These are phyloP conservation scores for Boletus eberwhitei DNA, from an alignment of 768 basidiomycete genomes.

Conservation along the genomic window DNA sequence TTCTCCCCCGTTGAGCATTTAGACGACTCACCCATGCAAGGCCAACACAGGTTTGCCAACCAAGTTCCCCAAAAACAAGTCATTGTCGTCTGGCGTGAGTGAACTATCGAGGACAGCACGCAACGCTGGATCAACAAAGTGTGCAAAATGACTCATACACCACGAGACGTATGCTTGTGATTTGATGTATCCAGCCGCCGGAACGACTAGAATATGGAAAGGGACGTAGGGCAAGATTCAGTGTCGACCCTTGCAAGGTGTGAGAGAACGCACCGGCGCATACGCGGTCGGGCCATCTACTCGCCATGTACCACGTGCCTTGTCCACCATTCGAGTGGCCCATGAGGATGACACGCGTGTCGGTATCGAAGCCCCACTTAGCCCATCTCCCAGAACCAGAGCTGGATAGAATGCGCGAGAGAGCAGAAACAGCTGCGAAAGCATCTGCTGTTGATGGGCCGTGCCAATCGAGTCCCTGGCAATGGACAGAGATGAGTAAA, in stretches of 20 bases:
- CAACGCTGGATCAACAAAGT: slow-evolving; percentile 74
- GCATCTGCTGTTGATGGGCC: slow-evolving; percentile 75
- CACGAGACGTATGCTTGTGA: slow-evolving; percentile 83
- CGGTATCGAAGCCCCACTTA: slow-evolving; percentile 36
- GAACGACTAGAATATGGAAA: slow-evolving; percentile 47
- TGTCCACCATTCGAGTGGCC: slow-evolving; percentile 96
- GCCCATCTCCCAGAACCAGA: slow-evolving; percentile 35
- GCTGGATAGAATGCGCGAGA: slow-evolving; percentile 44
- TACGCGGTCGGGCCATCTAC: slow-evolving; percentile 74
- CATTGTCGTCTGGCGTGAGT: slow-evolving; percentile 83
- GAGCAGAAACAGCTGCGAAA: slow-evolving; percentile 58
- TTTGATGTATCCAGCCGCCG: slow-evolving; percentile 82
- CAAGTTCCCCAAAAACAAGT: slow-evolving; percentile 78
- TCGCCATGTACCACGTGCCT: slow-evolving; percentile 78
- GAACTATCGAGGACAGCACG: slow-evolving; percentile 71
- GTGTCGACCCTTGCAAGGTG: neutral
- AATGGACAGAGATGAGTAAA: neutral
- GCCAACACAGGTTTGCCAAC: slow-evolving; percentile 66
- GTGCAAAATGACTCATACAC: slow-evolving; percentile 65
- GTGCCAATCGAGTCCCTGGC: slow-evolving; percentile 89
- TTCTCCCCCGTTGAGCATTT: neutral
- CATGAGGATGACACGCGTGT: slow-evolving; percentile 58
- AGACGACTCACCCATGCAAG: slow-evolving; percentile 65
- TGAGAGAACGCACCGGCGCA: slow-evolving; percentile 45
- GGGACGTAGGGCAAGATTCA: neutral